A percentile compares a stretch with the other conserved stretches of the same genome.
These are phyloP conservation scores for Globisporangium radiosum DNA, from an alignment of 352 stramenopile genomes.

Conservation along the genomic window DNA sequence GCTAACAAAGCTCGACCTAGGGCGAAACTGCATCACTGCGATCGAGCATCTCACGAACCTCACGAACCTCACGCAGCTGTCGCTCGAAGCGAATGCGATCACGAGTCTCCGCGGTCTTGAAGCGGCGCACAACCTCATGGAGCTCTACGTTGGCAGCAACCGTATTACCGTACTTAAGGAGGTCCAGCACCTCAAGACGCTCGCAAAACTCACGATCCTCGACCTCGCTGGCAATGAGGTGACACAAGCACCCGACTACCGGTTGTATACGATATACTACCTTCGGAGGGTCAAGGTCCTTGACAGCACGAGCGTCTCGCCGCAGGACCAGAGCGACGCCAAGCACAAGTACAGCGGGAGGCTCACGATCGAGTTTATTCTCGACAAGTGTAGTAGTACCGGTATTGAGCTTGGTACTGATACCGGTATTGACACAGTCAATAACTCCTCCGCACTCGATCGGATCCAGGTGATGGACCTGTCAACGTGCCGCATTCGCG, in stretches of 20 bases:
- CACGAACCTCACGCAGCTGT: slow-evolving; percentile 67
- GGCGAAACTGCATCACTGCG: slow-evolving; percentile 58
- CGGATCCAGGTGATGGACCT: slow-evolving; percentile 68
- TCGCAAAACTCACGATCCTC: slow-evolving; percentile 84
- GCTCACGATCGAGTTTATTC: slow-evolving; percentile 76
- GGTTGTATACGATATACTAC: slow-evolving; percentile 77
- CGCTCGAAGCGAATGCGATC: slow-evolving; percentile 83
- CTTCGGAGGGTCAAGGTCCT: slow-evolving; percentile 79
- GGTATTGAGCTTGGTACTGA: not conserved
- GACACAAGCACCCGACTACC: slow-evolving; percentile 52
- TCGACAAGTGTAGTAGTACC: slow-evolving; percentile 59
- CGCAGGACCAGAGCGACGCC: slow-evolving; percentile 71
- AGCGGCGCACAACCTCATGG: slow-evolving; percentile 66
- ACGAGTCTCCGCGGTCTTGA: slow-evolving; percentile 56
- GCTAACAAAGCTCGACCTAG: slow-evolving; percentile 74
- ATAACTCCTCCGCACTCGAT: slow-evolving; percentile 26
- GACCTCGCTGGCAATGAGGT: slow-evolving; percentile 83
- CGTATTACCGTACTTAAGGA: slow-evolving; percentile 73
- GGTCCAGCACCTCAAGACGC: slow-evolving; percentile 68
- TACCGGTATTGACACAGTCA: too few relatives aligned
- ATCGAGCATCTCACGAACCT: slow-evolving; percentile 60
- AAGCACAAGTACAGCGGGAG: slow-evolving; percentile 88
- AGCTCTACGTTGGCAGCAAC: slow-evolving; percentile 86
- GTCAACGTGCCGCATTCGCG: slow-evolving; percentile 66
- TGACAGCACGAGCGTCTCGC: slow-evolving; percentile 62